Base-by-base conservation (phyloP, 1,139 yeast genomes). In the Citeromyces hawaiiensis region DNA sequence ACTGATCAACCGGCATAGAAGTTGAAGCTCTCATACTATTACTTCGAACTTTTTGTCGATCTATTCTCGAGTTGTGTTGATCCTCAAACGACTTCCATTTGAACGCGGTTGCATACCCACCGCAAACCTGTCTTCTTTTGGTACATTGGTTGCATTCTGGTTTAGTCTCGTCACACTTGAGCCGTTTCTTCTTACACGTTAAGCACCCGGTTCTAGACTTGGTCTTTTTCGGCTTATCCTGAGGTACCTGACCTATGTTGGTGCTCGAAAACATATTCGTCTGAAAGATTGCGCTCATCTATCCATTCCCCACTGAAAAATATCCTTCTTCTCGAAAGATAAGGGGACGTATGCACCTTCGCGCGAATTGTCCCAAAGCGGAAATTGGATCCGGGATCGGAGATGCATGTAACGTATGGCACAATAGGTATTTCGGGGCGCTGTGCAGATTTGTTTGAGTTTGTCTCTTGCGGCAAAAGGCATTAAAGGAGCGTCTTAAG, bases 161-260 rank as follows among this genome's bases (percentile, higher is more conserved):
- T 48, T 76, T 81, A 0, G 67, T 64, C 56, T 88, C 97, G 56
- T 88, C 96, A 64, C 97, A 88, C 55, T 88, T 88, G 37, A 88
- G 95, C 41, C 96, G 64, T 49, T 96, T 70, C 48, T 74, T 70
- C 54, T 88, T 88, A 59, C 97, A 88, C 1, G 94, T 83, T 36
- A 78, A 71, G 57, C 97, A 88, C 0, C 97, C 97, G 39, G 75
- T 73, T 44, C 94, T 69, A 29, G 94, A 83, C 58, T 88, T 88
- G 45, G 78, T 83, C 54, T 88, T 97, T 54, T 78, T 79, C 42
- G 94, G 65, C 55, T 74, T 75, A 8, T 55, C 75, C 0, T 68
- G 64, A 1, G 72, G 59, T 30, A 7, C 34, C 34, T 30, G 34
- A 30, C 17, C 34, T 17, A 14, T 4, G 17, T 16, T 13, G 8